These are phyloP conservation scores for Arachis hypogaea DNA, from an alignment of 306 rosid genomes.

Conservation along the genomic window DNA sequence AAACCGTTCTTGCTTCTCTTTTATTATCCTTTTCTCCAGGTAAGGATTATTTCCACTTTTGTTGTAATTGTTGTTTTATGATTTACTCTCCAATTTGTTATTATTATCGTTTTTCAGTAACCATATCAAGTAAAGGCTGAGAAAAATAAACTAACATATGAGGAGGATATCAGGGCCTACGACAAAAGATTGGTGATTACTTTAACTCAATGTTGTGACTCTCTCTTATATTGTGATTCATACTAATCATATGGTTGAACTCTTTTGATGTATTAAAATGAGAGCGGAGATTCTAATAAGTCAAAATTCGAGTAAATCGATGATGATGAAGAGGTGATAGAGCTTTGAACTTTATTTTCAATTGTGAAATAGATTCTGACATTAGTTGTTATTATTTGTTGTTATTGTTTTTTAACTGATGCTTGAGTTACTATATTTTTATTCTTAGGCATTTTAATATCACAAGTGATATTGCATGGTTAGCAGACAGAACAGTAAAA, in stretches of 20 bases:
- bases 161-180: conserved; percentile 56
- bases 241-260: too few species aligned
- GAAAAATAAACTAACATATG: conserved; percentile 65
- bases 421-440: neutral
- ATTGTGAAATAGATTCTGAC: too few species aligned
- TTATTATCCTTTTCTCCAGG: neutral
- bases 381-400: too few species aligned
- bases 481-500: conserved; percentile 77
- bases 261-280: conserved; percentile 44
- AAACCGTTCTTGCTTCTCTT: neutral
- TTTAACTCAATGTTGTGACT: neutral
- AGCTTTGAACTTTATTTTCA: too few species aligned
- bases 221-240: neutral
- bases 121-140: conserved; percentile 65
- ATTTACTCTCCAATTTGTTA: too few species aligned
- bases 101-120: conserved; percentile 45
- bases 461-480: conserved; percentile 57
- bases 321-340: conserved; percentile 47
- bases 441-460: neutral
- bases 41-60: too few species aligned
- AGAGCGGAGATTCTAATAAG: conserved; percentile 80
- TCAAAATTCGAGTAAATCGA: conserved; percentile 83
- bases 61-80: too few species aligned
- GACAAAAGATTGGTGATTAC: conserved; percentile 54
- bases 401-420: too few species aligned